Evolutionary conservation across 768 basidiomycete species (phyloP).

Genomic region (Peribolospora kevripleyi): DNA sequence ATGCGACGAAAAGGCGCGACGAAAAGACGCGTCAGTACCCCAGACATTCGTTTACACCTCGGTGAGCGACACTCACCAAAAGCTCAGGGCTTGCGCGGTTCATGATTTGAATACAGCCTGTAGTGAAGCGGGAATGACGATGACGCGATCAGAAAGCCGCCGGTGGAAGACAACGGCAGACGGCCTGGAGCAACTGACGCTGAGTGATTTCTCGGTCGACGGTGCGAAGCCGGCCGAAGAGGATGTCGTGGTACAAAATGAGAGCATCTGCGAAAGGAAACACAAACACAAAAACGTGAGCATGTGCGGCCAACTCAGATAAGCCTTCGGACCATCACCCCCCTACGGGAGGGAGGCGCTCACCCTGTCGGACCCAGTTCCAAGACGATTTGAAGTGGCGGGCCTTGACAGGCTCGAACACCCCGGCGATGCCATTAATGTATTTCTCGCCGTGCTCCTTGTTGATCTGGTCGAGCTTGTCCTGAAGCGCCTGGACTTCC

Average conservation of each 20-base stretch:
- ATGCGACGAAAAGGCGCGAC: constrained; percentile 1
- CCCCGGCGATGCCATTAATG: constrained; percentile 79
- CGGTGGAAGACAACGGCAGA: too few species aligned
- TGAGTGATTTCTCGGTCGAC: constrained; percentile 63
- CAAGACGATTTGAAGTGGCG: constrained; percentile 96
- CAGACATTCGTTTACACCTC: neutral
- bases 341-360: constrained; percentile 24
- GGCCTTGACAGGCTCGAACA: constrained; percentile 84
- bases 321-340: constrained; percentile 87
- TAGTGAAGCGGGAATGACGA: constrained; percentile 27
- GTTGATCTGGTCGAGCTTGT: constrained; percentile 61
- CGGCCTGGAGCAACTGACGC: too few species aligned
- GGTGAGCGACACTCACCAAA: constrained; percentile 16
- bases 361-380: constrained; percentile 99
- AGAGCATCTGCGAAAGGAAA: neutral
- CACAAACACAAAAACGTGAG: neutral
- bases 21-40: neutral
- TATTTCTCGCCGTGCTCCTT: constrained; percentile 85
- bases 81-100: constrained; percentile 88
- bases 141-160: too few species aligned
- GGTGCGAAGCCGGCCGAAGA: constrained; percentile 67
- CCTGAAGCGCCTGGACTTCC: constrained; percentile 44
- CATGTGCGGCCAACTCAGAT: constrained; percentile 22
- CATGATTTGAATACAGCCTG: constrained; percentile 88
- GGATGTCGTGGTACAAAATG: neutral